These are phyloP conservation scores for Candida odintsovae DNA, from an alignment of 805 yeast species.

Conservation along the genomic window DNA sequence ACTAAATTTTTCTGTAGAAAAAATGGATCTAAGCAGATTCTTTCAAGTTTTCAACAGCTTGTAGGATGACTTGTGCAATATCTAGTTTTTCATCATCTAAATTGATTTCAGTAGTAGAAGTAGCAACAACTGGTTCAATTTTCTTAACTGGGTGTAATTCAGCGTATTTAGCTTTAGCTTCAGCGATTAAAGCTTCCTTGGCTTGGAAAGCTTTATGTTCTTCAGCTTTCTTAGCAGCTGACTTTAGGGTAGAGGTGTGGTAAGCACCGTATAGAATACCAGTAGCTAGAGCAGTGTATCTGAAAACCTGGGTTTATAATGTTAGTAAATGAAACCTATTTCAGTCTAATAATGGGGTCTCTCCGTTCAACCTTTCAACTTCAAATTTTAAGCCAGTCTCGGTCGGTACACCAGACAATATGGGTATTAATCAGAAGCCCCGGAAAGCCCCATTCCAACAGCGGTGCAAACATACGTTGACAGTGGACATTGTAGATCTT, in stretches of 20 bases:
- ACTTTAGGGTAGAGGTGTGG: conserved; percentile 68
- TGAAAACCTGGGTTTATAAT: conserved; percentile 51
- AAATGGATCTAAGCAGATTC: conserved; percentile 8
- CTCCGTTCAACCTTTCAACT: not conserved
- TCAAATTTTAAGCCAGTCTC: too few species aligned
- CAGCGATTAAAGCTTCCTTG: conserved; percentile 69
- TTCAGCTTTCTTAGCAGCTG: conserved; percentile 51
- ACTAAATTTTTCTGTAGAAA: not conserved
- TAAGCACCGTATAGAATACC: conserved; percentile 87
- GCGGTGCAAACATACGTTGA: conserved; percentile 34
- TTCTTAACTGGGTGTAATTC: conserved; percentile 39
- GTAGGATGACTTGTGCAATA: conserved; percentile 62
- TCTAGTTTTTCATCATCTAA: conserved; percentile 90
- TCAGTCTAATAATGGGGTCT: not conserved
- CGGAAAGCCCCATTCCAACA: not conserved
- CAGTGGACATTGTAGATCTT: conserved; percentile 36
- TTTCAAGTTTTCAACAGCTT: conserved; percentile 53
- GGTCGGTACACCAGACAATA: not conserved
- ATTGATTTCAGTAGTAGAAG: conserved; percentile 48
- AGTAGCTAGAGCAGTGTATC: conserved; percentile 87
- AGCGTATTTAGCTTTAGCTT: conserved; percentile 88
- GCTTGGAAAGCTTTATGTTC: conserved; percentile 54
- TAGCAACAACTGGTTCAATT: conserved; percentile 24
- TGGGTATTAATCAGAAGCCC: not conserved
- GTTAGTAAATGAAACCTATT: conserved; percentile 7